Conservation (phyloP, 1,284 basidiomycete genomes). For the Cryptococcus sp. region DNA sequence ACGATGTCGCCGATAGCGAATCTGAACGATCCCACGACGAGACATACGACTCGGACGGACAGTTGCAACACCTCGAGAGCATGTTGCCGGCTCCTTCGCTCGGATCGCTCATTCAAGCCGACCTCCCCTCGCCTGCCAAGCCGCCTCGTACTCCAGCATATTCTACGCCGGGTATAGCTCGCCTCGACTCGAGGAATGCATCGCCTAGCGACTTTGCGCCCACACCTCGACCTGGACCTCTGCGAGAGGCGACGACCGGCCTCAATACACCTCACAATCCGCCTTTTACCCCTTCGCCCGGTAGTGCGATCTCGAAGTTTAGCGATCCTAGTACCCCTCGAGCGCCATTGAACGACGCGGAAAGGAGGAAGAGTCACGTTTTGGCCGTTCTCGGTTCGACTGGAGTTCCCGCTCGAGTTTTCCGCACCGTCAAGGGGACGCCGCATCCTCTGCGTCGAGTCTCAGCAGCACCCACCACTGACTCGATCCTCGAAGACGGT, state of each 20-base stretch:
- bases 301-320: slow-evolving; percentile 12
- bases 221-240: slow-evolving; percentile 7
- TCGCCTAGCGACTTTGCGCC: not conserved
- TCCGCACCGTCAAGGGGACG: slow-evolving; percentile 21
- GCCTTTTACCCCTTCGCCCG: slow-evolving; percentile 26
- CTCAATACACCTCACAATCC: slow-evolving; percentile 16
- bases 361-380: slow-evolving; percentile 36
- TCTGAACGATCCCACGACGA: no score
- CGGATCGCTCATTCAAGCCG: not conserved
- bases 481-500: slow-evolving; percentile 28
- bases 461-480: slow-evolving; percentile 20
- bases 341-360: slow-evolving; percentile 30
- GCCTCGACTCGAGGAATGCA: slow-evolving; percentile 14
- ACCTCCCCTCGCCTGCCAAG: not conserved
- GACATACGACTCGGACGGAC: not conserved
- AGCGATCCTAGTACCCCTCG: slow-evolving; percentile 28
- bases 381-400: slow-evolving; percentile 35
- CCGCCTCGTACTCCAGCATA: slow-evolving; percentile 1
- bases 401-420: slow-evolving; percentile 18
- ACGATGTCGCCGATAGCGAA: slow-evolving; percentile 1
- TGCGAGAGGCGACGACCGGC: slow-evolving; percentile 26
- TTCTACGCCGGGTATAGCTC: slow-evolving; percentile 15
- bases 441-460: slow-evolving; percentile 35
- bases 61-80: not conserved
- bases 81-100: slow-evolving; percentile 3